phyloP scores from a whole-genome alignment of 2,329 filamentous ascomycete genomes.

The Geosmithia flava region DNA sequence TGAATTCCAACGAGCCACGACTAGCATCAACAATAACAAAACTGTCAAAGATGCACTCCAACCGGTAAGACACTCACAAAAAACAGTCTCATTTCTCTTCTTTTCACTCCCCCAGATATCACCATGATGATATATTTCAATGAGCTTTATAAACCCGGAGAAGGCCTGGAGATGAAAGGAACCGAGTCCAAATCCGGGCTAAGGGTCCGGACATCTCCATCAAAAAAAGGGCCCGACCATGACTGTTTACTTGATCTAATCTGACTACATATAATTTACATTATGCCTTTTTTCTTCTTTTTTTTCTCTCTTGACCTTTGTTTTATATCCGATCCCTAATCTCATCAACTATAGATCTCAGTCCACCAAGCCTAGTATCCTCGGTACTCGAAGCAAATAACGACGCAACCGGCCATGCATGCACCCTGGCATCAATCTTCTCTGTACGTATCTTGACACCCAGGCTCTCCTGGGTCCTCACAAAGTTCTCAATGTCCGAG shows the following conservation, averaged over 20 bases:
- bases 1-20: too few relatives aligned
- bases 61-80: neutral
- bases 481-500: constrained; percentile 51
- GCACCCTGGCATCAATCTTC: constrained; percentile 55
- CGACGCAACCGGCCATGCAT: constrained; percentile 70
- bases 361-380: constrained; percentile 38
- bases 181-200: constrained; percentile 27
- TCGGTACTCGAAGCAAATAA: constrained; percentile 38
- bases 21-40: too few relatives aligned
- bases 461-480: constrained; percentile 39
- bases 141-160: constrained; percentile 3
- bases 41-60: too few relatives aligned
- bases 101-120: constrained; percentile 6
- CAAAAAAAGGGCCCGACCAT: constrained; percentile 13
- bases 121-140: neutral
- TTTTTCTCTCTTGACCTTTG: constrained; percentile 4
- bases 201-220: constrained; percentile 27
- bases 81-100: neutral
- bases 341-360: constrained; percentile 27
- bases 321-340: constrained; percentile 18
- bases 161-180: constrained; percentile 1
- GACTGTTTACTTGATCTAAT: constrained; percentile 19
- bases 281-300: constrained; percentile 1
- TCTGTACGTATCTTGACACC: constrained; percentile 41
- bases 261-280: neutral